Conservation (phyloP, 495 filamentous ascomycete species). For the Articulospora tetracladia region DNA sequence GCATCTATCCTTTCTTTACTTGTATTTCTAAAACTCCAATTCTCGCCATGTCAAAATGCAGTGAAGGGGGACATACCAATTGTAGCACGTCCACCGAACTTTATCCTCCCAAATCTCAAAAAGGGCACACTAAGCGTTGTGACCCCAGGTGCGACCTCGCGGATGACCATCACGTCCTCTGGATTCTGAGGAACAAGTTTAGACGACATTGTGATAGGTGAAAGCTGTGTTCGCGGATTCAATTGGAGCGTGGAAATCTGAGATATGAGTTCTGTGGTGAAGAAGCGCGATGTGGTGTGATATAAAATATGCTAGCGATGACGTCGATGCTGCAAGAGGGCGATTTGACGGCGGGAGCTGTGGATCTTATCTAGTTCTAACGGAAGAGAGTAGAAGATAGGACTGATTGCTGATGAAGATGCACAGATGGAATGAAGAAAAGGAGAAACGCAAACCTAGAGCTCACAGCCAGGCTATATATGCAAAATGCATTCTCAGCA, state of each 20-base stretch:
- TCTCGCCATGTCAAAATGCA: not conserved
- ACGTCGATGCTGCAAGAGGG: no score
- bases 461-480: no score
- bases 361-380: no score
- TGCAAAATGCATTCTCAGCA: no score
- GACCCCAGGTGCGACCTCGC: conserved; percentile 73
- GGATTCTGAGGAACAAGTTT: conserved; percentile 51
- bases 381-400: no score
- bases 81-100: conserved; percentile 83
- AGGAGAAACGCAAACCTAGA: no score
- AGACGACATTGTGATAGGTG: conserved; percentile 9
- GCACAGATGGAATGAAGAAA: no score
- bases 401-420: no score
- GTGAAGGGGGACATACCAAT: conserved; percentile 53
- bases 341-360: no score
- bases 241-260: not conserved
- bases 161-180: conserved; percentile 79
- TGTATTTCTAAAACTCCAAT: no score
- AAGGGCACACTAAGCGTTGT: conserved; percentile 84
- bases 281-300: not conserved
- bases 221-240: not conserved
- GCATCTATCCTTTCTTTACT: not conserved
- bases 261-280: not conserved
- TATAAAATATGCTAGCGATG: no score
- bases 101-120: conserved; percentile 71